Conservation (phyloP, 345 rosid genomes). For the Fremontodendron californicum region DNA sequence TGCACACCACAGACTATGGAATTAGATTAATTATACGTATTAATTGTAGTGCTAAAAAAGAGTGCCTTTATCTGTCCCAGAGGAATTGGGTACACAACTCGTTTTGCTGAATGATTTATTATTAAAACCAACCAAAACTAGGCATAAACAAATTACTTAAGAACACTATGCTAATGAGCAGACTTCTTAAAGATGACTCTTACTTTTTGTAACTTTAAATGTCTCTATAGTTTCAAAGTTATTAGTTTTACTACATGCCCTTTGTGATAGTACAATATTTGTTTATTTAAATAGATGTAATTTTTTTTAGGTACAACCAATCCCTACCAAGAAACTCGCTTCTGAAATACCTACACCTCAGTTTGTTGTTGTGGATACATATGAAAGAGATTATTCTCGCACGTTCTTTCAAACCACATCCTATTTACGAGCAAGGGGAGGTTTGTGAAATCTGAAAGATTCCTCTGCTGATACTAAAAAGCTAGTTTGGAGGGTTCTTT, state of each 20-base stretch:
- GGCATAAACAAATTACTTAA: background rate
- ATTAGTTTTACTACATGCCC: background rate
- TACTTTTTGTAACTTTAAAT: background rate
- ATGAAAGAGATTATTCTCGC: conserved; percentile 80
- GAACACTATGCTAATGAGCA: background rate
- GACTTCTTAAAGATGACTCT: background rate
- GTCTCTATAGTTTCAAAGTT: background rate
- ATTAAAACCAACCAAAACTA: background rate
- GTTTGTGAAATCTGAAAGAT: conserved; percentile 31
- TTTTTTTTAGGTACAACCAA: conserved; percentile 44
- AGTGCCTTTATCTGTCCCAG: background rate
- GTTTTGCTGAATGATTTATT: background rate
- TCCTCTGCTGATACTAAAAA: background rate
- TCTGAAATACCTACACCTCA: conserved; percentile 93
- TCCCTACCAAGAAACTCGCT: conserved; percentile 62
- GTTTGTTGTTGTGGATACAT: conserved; percentile 80
- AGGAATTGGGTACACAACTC: background rate
- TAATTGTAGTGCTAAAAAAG: background rate
- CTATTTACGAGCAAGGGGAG: conserved; percentile 95
- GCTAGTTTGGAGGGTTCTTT: background rate
- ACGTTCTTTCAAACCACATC: conserved; percentile 81
- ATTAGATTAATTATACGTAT: background rate
- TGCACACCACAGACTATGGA: background rate
- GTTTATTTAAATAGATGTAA: background rate
- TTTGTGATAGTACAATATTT: background rate